phyloP scores from a whole-genome alignment of 179 eudicot genomes.

The Nepenthes alata region DNA sequence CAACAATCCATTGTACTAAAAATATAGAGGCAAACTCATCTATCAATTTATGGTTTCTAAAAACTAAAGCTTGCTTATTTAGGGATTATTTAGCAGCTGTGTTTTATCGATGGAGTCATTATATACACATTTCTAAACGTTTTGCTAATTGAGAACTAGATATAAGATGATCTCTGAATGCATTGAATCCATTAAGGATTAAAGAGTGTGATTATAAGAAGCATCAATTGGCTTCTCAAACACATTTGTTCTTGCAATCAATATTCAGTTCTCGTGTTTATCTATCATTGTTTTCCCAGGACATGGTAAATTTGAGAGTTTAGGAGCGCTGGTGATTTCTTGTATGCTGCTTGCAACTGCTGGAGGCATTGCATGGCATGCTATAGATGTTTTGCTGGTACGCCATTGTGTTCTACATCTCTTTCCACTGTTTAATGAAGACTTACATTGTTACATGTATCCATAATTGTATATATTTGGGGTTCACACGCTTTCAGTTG shows the following conservation, averaged over 20 bases:
- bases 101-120: too few species aligned
- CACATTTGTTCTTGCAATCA: not conserved
- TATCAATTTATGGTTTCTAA: too few species aligned
- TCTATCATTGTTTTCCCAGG: conserved; percentile 33
- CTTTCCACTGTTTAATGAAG: not conserved
- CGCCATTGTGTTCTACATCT: conserved; percentile 5
- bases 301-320: conserved; percentile 93
- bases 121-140: not conserved
- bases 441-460: not conserved
- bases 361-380: conserved; percentile 98
- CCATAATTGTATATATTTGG: not conserved
- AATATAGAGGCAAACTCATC: too few species aligned
- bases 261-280: not conserved
- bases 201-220: not conserved
- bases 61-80: too few species aligned
- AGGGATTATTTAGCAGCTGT: too few species aligned
- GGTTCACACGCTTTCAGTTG: not conserved
- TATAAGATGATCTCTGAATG: not conserved
- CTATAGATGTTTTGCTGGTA: conserved; percentile 75
- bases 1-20: too few species aligned
- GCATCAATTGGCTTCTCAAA: not conserved
- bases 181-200: too few species aligned
- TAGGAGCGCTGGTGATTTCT: conserved; percentile 92
- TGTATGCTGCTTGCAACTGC: conserved; percentile 77
- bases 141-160: not conserved